Evolutionary conservation across 2,329 filamentous ascomycete species (phyloP), one percentile per base, ranked within the genome.

Genomic region (Emydomyces testavorans): DNA sequence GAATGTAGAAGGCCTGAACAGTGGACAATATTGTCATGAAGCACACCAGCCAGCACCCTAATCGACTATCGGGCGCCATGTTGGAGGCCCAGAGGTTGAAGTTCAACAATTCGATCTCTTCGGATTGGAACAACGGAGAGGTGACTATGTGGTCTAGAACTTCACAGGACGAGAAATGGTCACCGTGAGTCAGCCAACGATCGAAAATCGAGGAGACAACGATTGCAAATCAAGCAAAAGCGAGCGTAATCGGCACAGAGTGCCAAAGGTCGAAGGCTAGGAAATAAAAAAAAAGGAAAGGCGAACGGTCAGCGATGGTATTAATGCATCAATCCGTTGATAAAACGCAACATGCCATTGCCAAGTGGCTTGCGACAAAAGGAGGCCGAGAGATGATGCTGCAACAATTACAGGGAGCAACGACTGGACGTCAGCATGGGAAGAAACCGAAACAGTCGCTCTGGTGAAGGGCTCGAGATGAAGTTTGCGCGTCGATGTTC

Each of bases 1-100:
- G 87, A 57, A 94, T 83, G 64, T 93, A 94, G 65, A 93, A 93
- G 31, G 82, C 84, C 46, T 80, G 71, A 15, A 71, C 68, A 50
- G 71, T 69, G 26, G 73, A 73, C 48, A 76, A 54, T 45, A 77
- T 65, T 46, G 76, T 53, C 29, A 80, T 61, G 60, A 69, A 74
- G 15, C 54, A 56, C 66, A 60, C 48, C 55, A 64, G 56, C 54
- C 60, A 62, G 54, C 60, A 53, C 55, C 65, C 66, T 38, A 54
- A 50, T 51, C 52, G 52, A 34, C 57, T 52, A 48, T 57, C 50
- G 49, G 46, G 52, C 29, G 48, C 56, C 58, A 59, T 61, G 48
- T 45, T 55, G 41, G 37, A 23, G 23, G 44, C 36, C 23, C 43
- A 24, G 26, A 16, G 29, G 23, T 3, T 6, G 7, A 20, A 3